Percentiles rank a stretch among this genome's conserved stretches.
These are phyloP conservation scores for Dacryopinax spathularia DNA, from an alignment of 768 basidiomycete genomes.

Conservation along the genomic window DNA sequence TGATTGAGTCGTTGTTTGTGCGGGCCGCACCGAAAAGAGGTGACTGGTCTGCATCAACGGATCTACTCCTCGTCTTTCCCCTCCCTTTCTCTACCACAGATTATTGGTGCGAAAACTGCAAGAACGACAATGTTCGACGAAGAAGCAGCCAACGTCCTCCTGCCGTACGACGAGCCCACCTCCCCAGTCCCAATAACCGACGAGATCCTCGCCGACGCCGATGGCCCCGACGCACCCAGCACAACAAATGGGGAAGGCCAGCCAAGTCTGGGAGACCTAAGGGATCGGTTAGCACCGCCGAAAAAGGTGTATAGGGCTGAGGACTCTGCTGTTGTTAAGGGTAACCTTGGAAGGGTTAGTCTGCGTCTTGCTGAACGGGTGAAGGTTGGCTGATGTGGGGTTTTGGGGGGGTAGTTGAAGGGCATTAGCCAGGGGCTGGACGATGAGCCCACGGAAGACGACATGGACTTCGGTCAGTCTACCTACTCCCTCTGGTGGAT, in stretches of 20 bases:
- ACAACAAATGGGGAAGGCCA: too few relatives aligned
- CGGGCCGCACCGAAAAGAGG: too few relatives aligned
- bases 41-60: too few relatives aligned
- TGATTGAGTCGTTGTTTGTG: too few relatives aligned
- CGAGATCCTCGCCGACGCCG: not conserved
- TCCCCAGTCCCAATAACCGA: not conserved
- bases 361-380: too few relatives aligned
- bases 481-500: not conserved
- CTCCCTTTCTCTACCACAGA: too few relatives aligned
- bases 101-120: too few relatives aligned
- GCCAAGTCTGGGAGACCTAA: not conserved
- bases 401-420: not conserved
- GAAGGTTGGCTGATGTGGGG: not conserved
- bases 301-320: not conserved
- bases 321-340: not conserved
- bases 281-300: not conserved
- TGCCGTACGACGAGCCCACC: not conserved
- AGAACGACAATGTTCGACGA: not conserved
- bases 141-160: not conserved
- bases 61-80: too few relatives aligned
- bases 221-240: too few relatives aligned
- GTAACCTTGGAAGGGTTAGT: not conserved
- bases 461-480: not conserved
- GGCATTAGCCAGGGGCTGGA: not conserved
- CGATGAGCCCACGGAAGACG: not conserved